Base-by-base conservation (phyloP, 495 filamentous ascomycete species). In the Hypomontagnella monticulosa region DNA sequence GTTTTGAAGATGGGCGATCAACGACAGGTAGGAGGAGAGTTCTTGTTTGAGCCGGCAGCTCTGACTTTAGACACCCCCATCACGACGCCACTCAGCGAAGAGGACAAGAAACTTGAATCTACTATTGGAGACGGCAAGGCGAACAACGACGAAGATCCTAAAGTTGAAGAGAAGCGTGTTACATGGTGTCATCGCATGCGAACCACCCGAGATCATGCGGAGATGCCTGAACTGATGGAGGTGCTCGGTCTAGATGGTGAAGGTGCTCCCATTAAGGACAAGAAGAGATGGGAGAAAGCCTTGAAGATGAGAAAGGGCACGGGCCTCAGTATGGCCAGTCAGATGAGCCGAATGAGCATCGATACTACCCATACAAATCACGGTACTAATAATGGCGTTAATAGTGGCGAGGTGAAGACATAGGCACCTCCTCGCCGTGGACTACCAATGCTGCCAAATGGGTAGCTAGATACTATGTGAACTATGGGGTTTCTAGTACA, bases 151-250 rank as follows among this genome's bases (percentile, higher is more conserved):
- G 57, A 66, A 43, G 38, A 61, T 18, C 41, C 49, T 16, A 54
- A 69, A 43, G 68, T 69, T 4, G 77, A 83, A 66, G 83, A 84
- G 40, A 88, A 87, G 71, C 72, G 76, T 42, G 84, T 91, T 1
- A 85, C 84, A 1, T 96, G 93, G 92, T 93, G 89, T 68, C 90
- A 93, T 75, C 83, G 93, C 2, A 97, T 97, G 92, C 78, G 78
- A 67, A 90, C 84, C 52, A 93, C 91, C 20, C 73, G 92, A 38
- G 91, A 93, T 68, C 93, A 97, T 68, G 82, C 84, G 1, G 91
- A 92, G 80, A 76, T 95, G 0, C 71, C 80, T 1, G 84, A 87
- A 55, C 57, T 93, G 38, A 80, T 84, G 75, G 76, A 82, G 71
- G 74, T 91, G 38, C 72, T 93, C 27, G 89, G 87, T 2, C 57